These are phyloP conservation scores for Pleodorina starrii DNA, from an alignment of 139 green algal species.

Conservation along the genomic window DNA sequence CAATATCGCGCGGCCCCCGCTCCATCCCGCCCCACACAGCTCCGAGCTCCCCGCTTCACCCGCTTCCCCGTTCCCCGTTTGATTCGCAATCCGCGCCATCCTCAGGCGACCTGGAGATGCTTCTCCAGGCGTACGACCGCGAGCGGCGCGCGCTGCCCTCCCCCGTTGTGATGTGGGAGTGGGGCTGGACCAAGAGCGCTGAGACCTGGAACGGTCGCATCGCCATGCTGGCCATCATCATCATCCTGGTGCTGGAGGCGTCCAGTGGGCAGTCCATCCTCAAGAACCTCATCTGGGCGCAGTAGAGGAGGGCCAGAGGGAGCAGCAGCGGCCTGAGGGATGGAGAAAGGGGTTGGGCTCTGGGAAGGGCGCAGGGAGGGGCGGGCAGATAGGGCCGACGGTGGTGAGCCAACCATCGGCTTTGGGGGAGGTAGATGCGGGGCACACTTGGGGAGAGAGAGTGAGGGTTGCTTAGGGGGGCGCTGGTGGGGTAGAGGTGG, in stretches of 20 bases:
- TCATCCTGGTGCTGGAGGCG: slow-evolving; percentile 88
- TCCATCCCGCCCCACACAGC: too few species aligned
- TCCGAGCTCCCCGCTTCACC: too few species aligned
- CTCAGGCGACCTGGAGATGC: slow-evolving; percentile 85
- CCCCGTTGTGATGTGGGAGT: slow-evolving; percentile 89
- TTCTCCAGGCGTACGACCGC: slow-evolving; percentile 96
- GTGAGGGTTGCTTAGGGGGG: too few species aligned
- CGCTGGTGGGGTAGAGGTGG: too few species aligned
- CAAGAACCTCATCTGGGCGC: slow-evolving; percentile 50
- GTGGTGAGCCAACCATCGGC: too few species aligned
- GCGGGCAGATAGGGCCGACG: too few species aligned
- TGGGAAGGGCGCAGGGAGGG: neutral
- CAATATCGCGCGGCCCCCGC: too few species aligned
- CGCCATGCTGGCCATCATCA: slow-evolving; percentile 82
- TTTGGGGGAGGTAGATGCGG: too few species aligned
- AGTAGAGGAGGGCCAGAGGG: neutral
- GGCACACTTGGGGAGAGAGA: too few species aligned
- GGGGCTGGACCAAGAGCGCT: slow-evolving; percentile 93
- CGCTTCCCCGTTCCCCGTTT: too few species aligned
- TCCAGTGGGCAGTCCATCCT: slow-evolving; percentile 79
- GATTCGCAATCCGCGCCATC: too few species aligned
- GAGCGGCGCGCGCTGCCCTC: slow-evolving; percentile 89
- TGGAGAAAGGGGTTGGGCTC: neutral
- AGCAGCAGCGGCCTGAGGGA: neutral
- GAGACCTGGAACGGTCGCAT: slow-evolving; percentile 92